Percentiles rank a stretch among this genome's conserved stretches.
Evolutionary conservation across 2,329 filamentous ascomycete species (phyloP).

Genomic region (Hypocreales sp.): DNA sequence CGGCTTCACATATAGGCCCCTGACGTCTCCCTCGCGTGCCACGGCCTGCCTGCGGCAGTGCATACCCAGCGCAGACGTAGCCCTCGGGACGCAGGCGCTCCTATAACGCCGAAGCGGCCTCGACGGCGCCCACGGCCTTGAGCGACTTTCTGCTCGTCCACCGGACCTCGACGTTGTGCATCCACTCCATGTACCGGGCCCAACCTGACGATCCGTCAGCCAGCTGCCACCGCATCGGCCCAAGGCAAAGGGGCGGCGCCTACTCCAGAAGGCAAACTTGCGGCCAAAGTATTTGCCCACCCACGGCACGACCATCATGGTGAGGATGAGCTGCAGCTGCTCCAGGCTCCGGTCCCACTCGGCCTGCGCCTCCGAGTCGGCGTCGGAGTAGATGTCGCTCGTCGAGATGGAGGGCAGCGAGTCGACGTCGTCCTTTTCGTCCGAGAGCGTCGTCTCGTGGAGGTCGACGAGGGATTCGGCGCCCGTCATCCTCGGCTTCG

Average conservation of each 20-base stretch:
- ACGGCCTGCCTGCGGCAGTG: no score
- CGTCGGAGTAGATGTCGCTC: conserved; percentile 40
- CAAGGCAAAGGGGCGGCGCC: conserved; percentile 14
- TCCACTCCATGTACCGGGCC: conserved; percentile 90
- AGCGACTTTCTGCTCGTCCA: conserved; percentile 48
- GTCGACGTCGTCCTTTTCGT: conserved; percentile 43
- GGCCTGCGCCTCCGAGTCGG: conserved; percentile 70
- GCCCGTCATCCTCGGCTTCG: conserved; percentile 15
- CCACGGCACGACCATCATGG: conserved; percentile 90
- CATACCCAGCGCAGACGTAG: no score
- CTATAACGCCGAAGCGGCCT: conserved; percentile 40
- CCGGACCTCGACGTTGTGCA: conserved; percentile 61
- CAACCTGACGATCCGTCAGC: conserved; percentile 43
- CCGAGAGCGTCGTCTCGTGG: conserved; percentile 26
- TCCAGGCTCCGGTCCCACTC: conserved; percentile 94
- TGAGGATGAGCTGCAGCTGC: conserved; percentile 82
- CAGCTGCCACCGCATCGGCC: background rate
- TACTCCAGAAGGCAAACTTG: conserved; percentile 94
- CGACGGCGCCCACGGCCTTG: conserved; percentile 46
- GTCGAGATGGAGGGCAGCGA: conserved; percentile 48
- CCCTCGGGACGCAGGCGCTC: no score
- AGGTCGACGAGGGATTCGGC: conserved; percentile 35
- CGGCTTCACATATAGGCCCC: no score
- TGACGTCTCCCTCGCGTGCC: no score
- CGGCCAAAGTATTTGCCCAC: conserved; percentile 88